Percentiles rank a stretch among this genome's conserved stretches.
Conservation (phyloP, 805 yeast genomes). For the Kazachstania psychrophila region DNA sequence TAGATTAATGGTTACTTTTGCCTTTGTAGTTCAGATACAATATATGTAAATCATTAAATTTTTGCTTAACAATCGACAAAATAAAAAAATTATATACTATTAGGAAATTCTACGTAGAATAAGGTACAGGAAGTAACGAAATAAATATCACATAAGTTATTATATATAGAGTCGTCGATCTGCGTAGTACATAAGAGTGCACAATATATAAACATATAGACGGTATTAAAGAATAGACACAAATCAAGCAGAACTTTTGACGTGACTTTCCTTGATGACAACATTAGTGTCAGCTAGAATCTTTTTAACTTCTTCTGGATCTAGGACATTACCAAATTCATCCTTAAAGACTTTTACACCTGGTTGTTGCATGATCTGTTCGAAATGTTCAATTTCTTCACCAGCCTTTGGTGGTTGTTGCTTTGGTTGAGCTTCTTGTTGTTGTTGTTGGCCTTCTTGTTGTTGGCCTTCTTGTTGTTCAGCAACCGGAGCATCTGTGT, state of each 20-base stretch:
- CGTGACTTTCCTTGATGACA: slow-evolving; percentile 3
- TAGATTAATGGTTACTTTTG: no score
- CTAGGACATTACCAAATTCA: slow-evolving; percentile 31
- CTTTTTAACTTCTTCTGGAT: slow-evolving; percentile 26
- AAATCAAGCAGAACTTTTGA: neutral
- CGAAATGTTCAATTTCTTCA: slow-evolving; percentile 10
- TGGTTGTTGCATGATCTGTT: slow-evolving; percentile 19
- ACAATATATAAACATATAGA: no score
- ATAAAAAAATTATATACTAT: no score
- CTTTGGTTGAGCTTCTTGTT: neutral
- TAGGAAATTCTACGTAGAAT: no score
- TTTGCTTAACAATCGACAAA: no score
- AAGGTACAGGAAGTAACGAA: no score
- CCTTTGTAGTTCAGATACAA: no score
- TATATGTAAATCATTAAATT: no score
- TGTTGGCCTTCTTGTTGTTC: neutral
- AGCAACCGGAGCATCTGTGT: slow-evolving; percentile 1
- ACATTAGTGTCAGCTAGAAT: slow-evolving; percentile 24
- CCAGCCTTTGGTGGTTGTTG: slow-evolving; percentile 1
- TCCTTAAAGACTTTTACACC: slow-evolving; percentile 31
- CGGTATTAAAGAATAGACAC: no score
- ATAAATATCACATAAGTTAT: no score
- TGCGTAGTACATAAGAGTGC: no score
- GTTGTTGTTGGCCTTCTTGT: neutral
- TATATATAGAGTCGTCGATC: no score